Evolutionary conservation across 495 filamentous ascomycete genomes (phyloP).

Genomic region (Hyaloscypha hepaticicola): DNA sequence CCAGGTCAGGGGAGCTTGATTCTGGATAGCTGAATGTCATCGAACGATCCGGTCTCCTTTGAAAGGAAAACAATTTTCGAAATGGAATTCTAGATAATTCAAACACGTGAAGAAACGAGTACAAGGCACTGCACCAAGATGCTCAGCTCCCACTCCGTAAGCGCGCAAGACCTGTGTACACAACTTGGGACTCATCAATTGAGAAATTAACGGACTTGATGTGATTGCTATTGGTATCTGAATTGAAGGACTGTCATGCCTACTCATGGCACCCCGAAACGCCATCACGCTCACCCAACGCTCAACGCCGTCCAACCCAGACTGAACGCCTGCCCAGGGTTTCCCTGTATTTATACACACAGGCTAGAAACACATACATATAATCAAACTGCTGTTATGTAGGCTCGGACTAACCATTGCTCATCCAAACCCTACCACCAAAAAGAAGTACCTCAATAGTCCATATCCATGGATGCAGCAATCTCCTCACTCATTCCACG

Average conservation of each 20-base stretch:
- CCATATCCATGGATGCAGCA: conserved; percentile 67
- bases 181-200: background rate
- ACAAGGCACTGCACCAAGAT: background rate
- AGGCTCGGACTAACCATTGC: background rate
- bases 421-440: background rate
- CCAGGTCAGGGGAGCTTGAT: too few species aligned
- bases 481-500: conserved; percentile 74
- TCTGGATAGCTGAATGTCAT: too few species aligned
- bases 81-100: background rate
- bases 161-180: background rate
- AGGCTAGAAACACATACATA: background rate
- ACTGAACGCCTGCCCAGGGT: background rate
- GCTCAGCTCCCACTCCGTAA: background rate
- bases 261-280: background rate
- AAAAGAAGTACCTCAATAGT: conserved; percentile 19
- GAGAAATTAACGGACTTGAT: background rate
- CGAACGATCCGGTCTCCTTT: too few species aligned
- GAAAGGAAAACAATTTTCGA: too few species aligned
- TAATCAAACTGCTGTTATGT: background rate
- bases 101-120: background rate
- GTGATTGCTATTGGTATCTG: background rate
- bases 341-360: background rate
- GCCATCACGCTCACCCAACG: background rate
- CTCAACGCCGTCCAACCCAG: background rate
- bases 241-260: background rate